Evolutionary conservation across 2,329 filamentous ascomycete genomes (phyloP), one percentile per base, ranked within the genome.

Genomic region (Aspergillus transmontanensis): DNA sequence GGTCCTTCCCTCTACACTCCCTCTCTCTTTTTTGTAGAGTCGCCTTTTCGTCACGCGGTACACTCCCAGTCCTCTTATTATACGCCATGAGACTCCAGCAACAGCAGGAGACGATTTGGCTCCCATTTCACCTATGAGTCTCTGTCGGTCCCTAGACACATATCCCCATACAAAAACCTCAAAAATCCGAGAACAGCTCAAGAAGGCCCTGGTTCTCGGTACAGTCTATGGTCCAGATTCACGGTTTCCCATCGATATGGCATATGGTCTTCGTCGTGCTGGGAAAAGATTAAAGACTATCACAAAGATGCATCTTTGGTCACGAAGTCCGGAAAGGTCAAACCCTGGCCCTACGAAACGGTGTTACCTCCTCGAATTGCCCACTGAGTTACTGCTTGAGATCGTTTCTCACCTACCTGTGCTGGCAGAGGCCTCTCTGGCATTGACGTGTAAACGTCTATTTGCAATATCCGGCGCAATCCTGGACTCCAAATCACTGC

Each of bases 391-490:
- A 53, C 64, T 79, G 16, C 65, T 77, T 23, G 75, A 78, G 61
- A 78, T 79, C 56, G 67, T 72, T 21, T 78, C 76, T 10, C 71
- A 79, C 60, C 64, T 79, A 41, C 69, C 73, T 12, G 66, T 73
- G 16, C 59, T 79, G 10, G 74, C 77, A 45, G 73, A 76, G 57
- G 75, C 77, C 21, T 76, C 72, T 54, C 67, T 79, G 46, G 76
- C 77, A n/a, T 65, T 79, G 58, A 78, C 76, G 23, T 78, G 76
- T 67, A 78, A 75, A 64, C 75, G 76, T 57, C 66, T 79, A 55
- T 71, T 75, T 55, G 66, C 70, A 5, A 77, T 79, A 36, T 77
- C 72, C 5, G 71, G 70, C 1, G 64, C 69, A 21, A 72, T 74
- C 21, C 62, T 78, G 30, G 59, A 66, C 16, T 74, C 73, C 1